Base-by-base conservation (phyloP, 306 rosid species). In the Vigna unguiculata region DNA sequence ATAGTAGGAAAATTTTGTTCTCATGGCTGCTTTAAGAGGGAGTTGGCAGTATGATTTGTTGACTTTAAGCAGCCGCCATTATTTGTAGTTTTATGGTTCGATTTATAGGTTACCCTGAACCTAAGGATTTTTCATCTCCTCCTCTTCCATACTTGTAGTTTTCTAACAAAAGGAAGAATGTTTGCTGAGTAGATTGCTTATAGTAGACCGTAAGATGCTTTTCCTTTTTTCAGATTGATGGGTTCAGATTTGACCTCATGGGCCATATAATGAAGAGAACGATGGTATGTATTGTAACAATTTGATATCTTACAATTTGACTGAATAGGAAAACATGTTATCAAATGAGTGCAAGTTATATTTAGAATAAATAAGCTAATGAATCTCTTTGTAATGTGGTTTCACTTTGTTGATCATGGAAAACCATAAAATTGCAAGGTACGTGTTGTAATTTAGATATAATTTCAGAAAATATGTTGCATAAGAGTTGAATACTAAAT, bases 221-320 rank as follows among this genome's bases (percentile, higher is more conserved):
- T 38, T 79, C 77, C 72, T 75, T 53, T 45, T 69, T 61, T 54
- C 91, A 95, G 98, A 87, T 95, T 84, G 98, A 95, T 85, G 98
- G 98, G 53, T 95, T 95, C 83, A 93, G 97, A 77, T 95, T 92
- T 80, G 98, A 95, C 57, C 95, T 95, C 11, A 90, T 95, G 98
- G 98, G 98, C 77, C 98, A 95, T 76, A 86, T 95, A 76, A 92
- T 95, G 98, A 92, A 87, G 89, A 85, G 91, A 80, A 95, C 98
- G 48, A 95, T 90, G 98, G 98, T 95, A 86, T 40, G 85, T 16
- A 16, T 60, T 60, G 45, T 47, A 48, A 51, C 74, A 60, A 61
- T 84, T 74, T 52, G 73, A 52, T 74, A 41, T 76, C 69, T 75
- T 54, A 46, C 41, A 52, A 40, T 53, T 19, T 71, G 66, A 54